Base-by-base conservation (phyloP, 2,329 filamentous ascomycete genomes). In the Coniella vitis region DNA sequence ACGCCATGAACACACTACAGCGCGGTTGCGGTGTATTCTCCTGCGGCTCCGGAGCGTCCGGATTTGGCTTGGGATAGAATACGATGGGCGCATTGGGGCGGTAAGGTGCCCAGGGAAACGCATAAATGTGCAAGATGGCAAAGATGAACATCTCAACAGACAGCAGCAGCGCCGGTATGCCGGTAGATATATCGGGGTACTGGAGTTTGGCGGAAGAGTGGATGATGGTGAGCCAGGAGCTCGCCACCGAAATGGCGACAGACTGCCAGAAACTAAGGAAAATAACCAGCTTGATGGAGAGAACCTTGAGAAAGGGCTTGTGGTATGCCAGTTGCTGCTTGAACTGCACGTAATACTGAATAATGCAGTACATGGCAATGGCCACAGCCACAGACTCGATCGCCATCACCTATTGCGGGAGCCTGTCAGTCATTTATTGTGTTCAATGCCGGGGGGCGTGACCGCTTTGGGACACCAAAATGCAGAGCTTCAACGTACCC, bases 201-300 rank as follows among this genome's bases (percentile, higher is more conserved):
- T 80, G 79, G 12, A 95, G 66, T 31, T 75, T 74, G 1, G 73
- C 64, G 38, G 75, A 83, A 1, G 85, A 64, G 53, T 82, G 67
- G 31, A 77, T 77, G 43, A 93, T 71, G 14, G 83, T 74, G 4
- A 86, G 75, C 43, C 44, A 40, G 0, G 79, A 79, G 0, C 73
- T 76, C 53, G 66, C 73, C 32, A 78, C 57, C 4, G 72, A 75
- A 53, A 78, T 75, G 54, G 71, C 65, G 4, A 71, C 68, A 3
- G 64, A 74, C 67, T 95, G 89, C 89, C 89, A 95, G 66, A 94
- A 94, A 32, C 84, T 90, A 57, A 95, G 76, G 72, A 95, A 95
- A 60, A 95, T 89, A 61, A 94, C 88, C 22, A 94, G 75, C 67
- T 95, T 95, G 68, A 95, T 93, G 60, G 87, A 86, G 17, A 89